Evolutionary conservation across 2,329 filamentous ascomycete genomes (phyloP), one percentile per base, ranked within the genome.

Genomic region (Fusarium protoensiforme): DNA sequence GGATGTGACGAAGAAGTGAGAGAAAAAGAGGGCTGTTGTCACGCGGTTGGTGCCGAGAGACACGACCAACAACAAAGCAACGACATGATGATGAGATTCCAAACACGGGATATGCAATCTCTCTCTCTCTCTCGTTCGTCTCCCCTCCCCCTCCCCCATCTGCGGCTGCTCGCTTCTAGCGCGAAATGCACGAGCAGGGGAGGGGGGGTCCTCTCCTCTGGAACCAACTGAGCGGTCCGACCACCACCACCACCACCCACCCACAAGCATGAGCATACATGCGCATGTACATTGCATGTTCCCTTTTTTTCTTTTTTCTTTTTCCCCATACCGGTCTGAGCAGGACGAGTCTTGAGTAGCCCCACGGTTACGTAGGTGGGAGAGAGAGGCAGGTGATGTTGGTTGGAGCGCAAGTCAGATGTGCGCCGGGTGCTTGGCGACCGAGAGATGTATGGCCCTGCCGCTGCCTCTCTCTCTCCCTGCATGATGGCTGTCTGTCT

Each of bases 271-370:
- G 24, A 43, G 22, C 35, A 31, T 18, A 20, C 38, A 57, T 41
- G 64, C 16, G 24, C 27, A 48, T 24, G 20, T 24, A 27, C 41
- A 46, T 46, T 46, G 24, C 46, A 51, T 51, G 22, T 46, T 46
- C 41, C 41, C 16, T 22, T 29, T 9, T 29, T 6, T n/a, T n/a
- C n/a, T n/a, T n/a, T n/a, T n/a, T n/a, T n/a, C n/a, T n/a, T 35
- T 35, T 48, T 70, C 68, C 58, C 65, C 68, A 67, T 76, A 71
- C 71, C 66, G 74, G 72, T 76, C 72, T 74, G 53, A 35, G 35
- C 39, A 29, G 56, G 61, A 38, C 63, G 39, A 51, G 41, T 38
- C 41, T 20, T 20, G 10, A 18, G 29, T 22, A n/a, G 53, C 31
- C 18, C 61, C 56, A 51, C 51, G 43, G 24, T 68, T 64, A 59